These are phyloP conservation scores for Choanephora cucurbitarum DNA, from an alignment of 371 early-diverging fungal species.

Conservation along the genomic window DNA sequence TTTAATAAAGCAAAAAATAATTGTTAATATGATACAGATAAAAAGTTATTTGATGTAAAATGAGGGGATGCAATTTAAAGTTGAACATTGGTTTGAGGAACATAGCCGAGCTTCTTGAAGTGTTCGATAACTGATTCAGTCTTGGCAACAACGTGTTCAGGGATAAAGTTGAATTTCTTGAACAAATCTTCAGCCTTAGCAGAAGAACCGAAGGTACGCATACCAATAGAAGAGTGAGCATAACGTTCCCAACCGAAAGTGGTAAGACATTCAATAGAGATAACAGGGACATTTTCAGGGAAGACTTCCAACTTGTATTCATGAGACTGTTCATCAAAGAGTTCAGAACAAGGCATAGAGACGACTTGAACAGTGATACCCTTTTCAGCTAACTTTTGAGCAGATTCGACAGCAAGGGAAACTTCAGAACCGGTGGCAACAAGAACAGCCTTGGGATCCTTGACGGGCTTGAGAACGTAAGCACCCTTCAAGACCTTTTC, in stretches of 20 bases:
- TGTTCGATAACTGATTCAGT: slow-evolving; percentile 26
- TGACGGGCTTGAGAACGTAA: slow-evolving; percentile 71
- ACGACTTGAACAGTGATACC: slow-evolving; percentile 79
- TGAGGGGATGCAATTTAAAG: slow-evolving; percentile 13
- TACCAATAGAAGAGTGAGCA: slow-evolving; percentile 88
- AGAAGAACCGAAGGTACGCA: slow-evolving; percentile 93
- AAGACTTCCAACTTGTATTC: slow-evolving; percentile 90
- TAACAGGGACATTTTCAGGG: slow-evolving; percentile 72
- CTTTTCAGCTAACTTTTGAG: slow-evolving; percentile 66
- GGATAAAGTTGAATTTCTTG: slow-evolving; percentile 28
- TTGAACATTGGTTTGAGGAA: slow-evolving; percentile 35
- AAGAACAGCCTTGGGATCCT: slow-evolving; percentile 64
- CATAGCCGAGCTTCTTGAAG: slow-evolving; percentile 33
- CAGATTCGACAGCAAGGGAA: slow-evolving; percentile 84
- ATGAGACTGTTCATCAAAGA: slow-evolving; percentile 90
- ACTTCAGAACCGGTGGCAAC: slow-evolving; percentile 98
- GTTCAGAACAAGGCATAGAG: slow-evolving; percentile 95
- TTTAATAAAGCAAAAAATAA: too few relatives aligned
- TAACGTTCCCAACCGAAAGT: slow-evolving; percentile 97
- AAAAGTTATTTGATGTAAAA: not conserved
- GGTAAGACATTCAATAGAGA: slow-evolving; percentile 92
- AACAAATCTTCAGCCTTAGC: slow-evolving; percentile 45
- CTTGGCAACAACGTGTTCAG: slow-evolving; percentile 31
- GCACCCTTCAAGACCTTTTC: slow-evolving; percentile 79
- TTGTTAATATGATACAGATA: not conserved